These are phyloP conservation scores for Solanum lignicaule DNA, from an alignment of 257 asterid genomes.

Conservation along the genomic window DNA sequence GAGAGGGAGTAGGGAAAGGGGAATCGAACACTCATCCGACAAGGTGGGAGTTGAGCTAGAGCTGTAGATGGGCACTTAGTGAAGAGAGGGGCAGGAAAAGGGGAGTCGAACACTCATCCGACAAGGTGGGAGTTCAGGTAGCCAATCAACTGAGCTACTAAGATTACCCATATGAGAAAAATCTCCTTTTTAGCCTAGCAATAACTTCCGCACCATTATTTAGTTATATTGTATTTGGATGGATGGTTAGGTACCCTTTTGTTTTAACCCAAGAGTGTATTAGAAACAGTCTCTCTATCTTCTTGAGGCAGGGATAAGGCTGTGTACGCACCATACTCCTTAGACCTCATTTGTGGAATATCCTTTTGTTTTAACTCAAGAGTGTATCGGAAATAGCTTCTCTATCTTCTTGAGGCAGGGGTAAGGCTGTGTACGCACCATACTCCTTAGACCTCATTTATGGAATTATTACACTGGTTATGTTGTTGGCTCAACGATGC, in stretches of 20 bases:
- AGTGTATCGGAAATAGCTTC: background rate
- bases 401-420: background rate
- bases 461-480: background rate
- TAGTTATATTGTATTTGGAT: background rate
- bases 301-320: background rate
- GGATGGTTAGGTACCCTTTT: background rate
- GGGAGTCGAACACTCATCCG: background rate
- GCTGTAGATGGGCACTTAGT: background rate
- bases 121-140: background rate
- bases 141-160: background rate
- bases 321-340: background rate
- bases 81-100: background rate
- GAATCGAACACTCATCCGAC: background rate
- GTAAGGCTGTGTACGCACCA: background rate
- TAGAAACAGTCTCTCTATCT: background rate
- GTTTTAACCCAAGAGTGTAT: background rate
- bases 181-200: background rate
- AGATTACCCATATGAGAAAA: background rate
- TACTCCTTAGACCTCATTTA: background rate
- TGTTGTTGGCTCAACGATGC: background rate
- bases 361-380: background rate
- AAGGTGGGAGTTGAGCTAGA: background rate
- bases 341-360: background rate
- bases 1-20: background rate
- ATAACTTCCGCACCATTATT: background rate